These are phyloP conservation scores for Phytopythium ostracodes DNA, from an alignment of 352 stramenopile genomes.

Conservation along the genomic window DNA sequence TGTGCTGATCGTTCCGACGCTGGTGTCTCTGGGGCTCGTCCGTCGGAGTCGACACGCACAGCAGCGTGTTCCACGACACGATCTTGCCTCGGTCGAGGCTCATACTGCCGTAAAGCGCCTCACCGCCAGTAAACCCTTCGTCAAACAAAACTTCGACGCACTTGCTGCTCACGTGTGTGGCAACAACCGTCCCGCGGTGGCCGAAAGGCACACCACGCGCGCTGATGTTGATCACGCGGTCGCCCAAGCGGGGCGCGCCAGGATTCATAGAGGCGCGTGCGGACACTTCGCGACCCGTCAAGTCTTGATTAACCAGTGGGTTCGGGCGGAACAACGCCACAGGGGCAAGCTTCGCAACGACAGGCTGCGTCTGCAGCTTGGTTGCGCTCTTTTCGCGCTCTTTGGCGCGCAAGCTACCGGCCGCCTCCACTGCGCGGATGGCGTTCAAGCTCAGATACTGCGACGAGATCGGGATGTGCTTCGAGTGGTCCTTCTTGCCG, in stretches of 20 bases:
- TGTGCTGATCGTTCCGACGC: conserved; percentile 10
- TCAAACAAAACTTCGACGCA: conserved; percentile 98
- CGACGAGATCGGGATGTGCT: conserved; percentile 91
- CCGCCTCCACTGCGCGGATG: conserved; percentile 91
- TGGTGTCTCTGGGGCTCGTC: conserved; percentile 8
- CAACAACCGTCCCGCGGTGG: conserved; percentile 96
- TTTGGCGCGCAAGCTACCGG: conserved; percentile 55
- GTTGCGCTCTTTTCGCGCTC: conserved; percentile 50
- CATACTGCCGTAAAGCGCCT: conserved; percentile 93
- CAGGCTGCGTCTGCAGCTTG: conserved; percentile 27
- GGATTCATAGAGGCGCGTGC: conserved; percentile 50
- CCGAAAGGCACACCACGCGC: conserved; percentile 95
- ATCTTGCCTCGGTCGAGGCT: conserved; percentile 95
- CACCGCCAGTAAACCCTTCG: conserved; percentile 96
- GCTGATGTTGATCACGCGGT: conserved; percentile 97
- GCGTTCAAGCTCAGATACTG: conserved; percentile 91
- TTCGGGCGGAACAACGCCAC: conserved; percentile 73
- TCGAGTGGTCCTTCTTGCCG: conserved; percentile 80
- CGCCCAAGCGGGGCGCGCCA: conserved; percentile 89
- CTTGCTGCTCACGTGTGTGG: conserved; percentile 93
- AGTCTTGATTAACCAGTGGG: conserved; percentile 71
- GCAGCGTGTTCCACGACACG: conserved; percentile 89
- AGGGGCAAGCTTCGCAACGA: conserved; percentile 36
- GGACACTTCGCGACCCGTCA: conserved; percentile 67
- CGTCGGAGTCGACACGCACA: conserved; percentile 62